These are phyloP conservation scores for Auriscalpium vulgare DNA, from an alignment of 768 basidiomycete genomes.

Conservation along the genomic window DNA sequence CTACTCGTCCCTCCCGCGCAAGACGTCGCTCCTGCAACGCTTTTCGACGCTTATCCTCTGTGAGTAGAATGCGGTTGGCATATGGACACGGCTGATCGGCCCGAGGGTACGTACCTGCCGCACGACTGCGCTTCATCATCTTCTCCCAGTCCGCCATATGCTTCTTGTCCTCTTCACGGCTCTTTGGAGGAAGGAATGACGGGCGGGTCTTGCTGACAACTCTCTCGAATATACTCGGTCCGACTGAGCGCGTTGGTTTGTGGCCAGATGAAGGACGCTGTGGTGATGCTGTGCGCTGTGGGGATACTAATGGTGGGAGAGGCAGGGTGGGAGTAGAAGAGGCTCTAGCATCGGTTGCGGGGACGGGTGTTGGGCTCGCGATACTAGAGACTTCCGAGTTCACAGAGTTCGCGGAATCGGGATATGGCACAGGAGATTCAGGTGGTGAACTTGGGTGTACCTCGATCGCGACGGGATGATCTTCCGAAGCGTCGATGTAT, in stretches of 20 bases:
- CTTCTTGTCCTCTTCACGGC: constrained; percentile 65
- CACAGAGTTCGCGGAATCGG: constrained; percentile 12
- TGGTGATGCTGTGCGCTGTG: constrained; percentile 20
- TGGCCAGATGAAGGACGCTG: constrained; percentile 17
- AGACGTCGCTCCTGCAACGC: constrained; percentile 55
- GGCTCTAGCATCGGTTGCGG: not conserved
- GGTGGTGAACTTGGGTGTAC: not conserved
- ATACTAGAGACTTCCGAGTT: constrained; percentile 2
- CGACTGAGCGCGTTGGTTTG: constrained; percentile 41
- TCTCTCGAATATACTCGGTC: constrained; percentile 69
- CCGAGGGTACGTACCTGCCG: constrained; percentile 43
- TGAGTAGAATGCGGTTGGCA: not conserved
- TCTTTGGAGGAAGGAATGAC: constrained; percentile 77
- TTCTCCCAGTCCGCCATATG: constrained; percentile 81
- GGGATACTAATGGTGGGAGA: constrained; percentile 25
- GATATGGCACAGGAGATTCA: constrained; percentile 7
- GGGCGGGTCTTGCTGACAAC: constrained; percentile 83
- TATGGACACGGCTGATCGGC: not conserved
- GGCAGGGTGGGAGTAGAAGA: constrained; percentile 19
- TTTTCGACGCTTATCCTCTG: constrained; percentile 66
- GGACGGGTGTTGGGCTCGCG: not conserved
- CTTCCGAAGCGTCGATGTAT: not conserved
- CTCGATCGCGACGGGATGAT: constrained; percentile 2
- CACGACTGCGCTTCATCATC: constrained; percentile 81
- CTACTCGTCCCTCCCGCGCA: constrained; percentile 57